Conservation (phyloP, 2,329 filamentous ascomycete species). For the Ambrosiella xylebori region DNA sequence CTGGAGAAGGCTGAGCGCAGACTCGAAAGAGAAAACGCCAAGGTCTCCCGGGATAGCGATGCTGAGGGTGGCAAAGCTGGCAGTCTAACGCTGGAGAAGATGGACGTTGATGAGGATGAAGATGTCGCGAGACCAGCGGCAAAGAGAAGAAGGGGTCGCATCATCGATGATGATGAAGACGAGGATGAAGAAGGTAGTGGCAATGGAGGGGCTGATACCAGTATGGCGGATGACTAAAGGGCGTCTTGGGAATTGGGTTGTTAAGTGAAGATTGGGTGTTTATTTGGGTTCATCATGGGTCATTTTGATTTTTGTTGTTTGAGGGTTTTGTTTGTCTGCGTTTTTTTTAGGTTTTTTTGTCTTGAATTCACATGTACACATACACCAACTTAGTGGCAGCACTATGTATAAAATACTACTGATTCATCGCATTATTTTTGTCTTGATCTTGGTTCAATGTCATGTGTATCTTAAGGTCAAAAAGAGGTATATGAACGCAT, state of each 20-base stretch:
- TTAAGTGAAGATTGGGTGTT: conserved; percentile 2
- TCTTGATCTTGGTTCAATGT: neutral
- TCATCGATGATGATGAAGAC: conserved; percentile 35
- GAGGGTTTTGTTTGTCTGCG: neutral
- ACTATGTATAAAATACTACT: conserved; percentile 3
- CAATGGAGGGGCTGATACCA: conserved; percentile 15
- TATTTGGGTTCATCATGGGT: neutral
- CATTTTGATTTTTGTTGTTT: neutral
- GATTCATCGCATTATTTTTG: neutral
- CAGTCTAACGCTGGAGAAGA: conserved; percentile 22
- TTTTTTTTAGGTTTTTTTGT: neutral
- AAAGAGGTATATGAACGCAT: neutral
- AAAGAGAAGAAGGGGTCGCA: conserved; percentile 27
- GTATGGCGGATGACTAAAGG: conserved; percentile 8
- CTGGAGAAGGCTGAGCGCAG: conserved; percentile 19
- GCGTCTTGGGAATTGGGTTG: neutral
- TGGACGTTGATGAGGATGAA: conserved; percentile 39
- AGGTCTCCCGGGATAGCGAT: neutral
- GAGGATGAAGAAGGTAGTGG: conserved; percentile 26
- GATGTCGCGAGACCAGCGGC: conserved; percentile 29
- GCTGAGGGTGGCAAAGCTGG: conserved; percentile 2
- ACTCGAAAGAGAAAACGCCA: conserved; percentile 16
- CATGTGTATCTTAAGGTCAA: neutral
- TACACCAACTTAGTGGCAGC: conserved; percentile 5
- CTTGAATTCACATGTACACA: neutral